These are phyloP conservation scores for Otatea glauca DNA, from an alignment of 176 grass and related monocot species.

Conservation along the genomic window DNA sequence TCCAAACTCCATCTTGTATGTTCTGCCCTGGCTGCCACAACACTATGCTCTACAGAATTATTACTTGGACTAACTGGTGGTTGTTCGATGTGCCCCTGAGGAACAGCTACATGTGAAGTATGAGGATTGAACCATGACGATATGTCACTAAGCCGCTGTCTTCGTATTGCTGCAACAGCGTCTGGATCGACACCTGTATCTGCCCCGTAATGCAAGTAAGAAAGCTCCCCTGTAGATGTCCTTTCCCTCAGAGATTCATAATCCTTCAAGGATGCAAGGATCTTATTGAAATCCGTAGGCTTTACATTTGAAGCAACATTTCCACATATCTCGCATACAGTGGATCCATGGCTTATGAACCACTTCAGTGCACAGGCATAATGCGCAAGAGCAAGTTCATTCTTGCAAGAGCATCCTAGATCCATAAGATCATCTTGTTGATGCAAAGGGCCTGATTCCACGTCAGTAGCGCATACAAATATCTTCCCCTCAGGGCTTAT, in stretches of 20 bases:
- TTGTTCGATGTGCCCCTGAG: conserved; percentile 57
- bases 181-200: conserved; percentile 66
- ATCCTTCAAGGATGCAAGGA: conserved; percentile 80
- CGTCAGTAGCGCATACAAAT: conserved; percentile 69
- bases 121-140: conserved; percentile 88
- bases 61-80: conserved; percentile 51
- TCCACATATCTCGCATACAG: conserved; percentile 84
- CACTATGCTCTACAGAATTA: conserved; percentile 52
- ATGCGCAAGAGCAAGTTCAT: conserved; percentile 77
- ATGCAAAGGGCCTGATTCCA: conserved; percentile 69
- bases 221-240: conserved; percentile 65
- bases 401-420: conserved; percentile 93
- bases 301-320: conserved; percentile 64
- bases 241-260: conserved; percentile 76
- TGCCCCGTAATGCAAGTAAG: conserved; percentile 44
- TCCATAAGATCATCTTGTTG: conserved; percentile 62
- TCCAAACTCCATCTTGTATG: conserved; percentile 61
- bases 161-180: conserved; percentile 76
- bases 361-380: conserved; percentile 95
- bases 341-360: conserved; percentile 89
- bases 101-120: conserved; percentile 50
- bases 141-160: conserved; percentile 83
- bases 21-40: conserved; percentile 31
- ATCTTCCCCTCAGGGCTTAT: conserved; percentile 82
- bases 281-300: conserved; percentile 73